Evolutionary conservation across 495 filamentous ascomycete genomes (phyloP), one percentile per base, ranked within the genome.

Genomic region (Penicillium salamii): DNA sequence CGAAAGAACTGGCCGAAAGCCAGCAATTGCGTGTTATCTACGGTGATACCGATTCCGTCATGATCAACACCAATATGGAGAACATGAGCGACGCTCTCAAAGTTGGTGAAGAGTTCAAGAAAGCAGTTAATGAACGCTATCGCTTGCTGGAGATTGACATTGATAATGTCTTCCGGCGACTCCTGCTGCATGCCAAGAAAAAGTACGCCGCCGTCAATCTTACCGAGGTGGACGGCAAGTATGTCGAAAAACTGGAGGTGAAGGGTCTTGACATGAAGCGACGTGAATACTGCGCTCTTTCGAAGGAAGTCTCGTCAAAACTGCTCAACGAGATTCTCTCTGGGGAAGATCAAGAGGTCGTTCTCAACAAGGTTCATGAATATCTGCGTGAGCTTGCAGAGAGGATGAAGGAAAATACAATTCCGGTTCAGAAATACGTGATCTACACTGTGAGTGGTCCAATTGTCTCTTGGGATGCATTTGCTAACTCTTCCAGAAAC

Each of bases 131-230:
- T 59, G 88, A 95, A 45, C 83, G 83, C 34, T 97, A 97, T 68
- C 86, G 77, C 56, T 79, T 93, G 11, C 74, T 98, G 13, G 93
- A 98, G 61, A 98, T 98, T 55, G 93, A 98, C 59, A 96, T 98
- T 45, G 93, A 98, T 66, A 97, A 97, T 54, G 80, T 97, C 52
- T 98, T 98, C 79, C 84, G 92, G 50, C 83, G 93, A 39, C 83
- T 98, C 38, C 73, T 98, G 24, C 75, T 98, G 29, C 93, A 97
- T 66, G 92, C 95, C 32, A 98, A 98, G 78, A 98, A 98, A 79
- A 98, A 98, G 77, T 98, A 98, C 65, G 93, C 93, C 12, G 93
- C 93, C 33, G 88, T 97, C 69, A 97, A 96, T 65, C 82, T 96
- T 65, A 81, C 91, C 14, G 88, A 96, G 61, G 71, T 87, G 15